phyloP scores from a whole-genome alignment of 306 rosid species.

The Glycyrrhiza uralensis region DNA sequence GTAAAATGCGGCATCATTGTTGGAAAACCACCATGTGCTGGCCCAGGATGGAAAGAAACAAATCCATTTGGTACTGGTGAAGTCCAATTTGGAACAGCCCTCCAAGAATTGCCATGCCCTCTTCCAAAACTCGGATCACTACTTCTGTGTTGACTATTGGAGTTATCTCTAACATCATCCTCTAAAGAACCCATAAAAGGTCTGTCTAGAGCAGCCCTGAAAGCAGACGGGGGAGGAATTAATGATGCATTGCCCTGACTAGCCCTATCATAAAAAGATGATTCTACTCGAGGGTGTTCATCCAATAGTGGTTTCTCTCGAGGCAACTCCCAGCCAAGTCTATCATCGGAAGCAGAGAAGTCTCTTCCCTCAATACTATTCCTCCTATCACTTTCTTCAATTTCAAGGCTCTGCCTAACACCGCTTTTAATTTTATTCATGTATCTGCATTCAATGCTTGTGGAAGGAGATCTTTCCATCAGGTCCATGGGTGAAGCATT shows the following conservation, averaged over 20 bases:
- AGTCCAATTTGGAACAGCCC: conserved; percentile 82
- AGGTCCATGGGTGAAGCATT: conserved; percentile 69
- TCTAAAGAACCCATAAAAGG: conserved; percentile 69
- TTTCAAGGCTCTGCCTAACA: conserved; percentile 58
- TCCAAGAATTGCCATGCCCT: conserved; percentile 79
- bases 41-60: conserved; percentile 83
- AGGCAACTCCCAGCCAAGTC: conserved; percentile 49
- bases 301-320: conserved; percentile 54
- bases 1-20: conserved; percentile 78
- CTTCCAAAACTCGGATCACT: conserved; percentile 69
- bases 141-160: conserved; percentile 62
- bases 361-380: conserved; percentile 59
- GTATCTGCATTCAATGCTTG: conserved; percentile 66
- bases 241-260: conserved; percentile 51
- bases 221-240: conserved; percentile 54
- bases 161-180: conserved; percentile 71
- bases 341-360: conserved; percentile 54
- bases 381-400: conserved; percentile 73
- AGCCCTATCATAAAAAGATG: conserved; percentile 55
- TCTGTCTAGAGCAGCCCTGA: conserved; percentile 68
- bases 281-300: conserved; percentile 58
- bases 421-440: conserved; percentile 41
- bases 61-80: conserved; percentile 77
- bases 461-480: conserved; percentile 65
- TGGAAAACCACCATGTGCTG: conserved; percentile 80